A percentile compares a stretch with the other conserved stretches of the same genome.
phyloP scores from a whole-genome alignment of 148 eudicot genomes.

The Heliosperma pusillum region DNA sequence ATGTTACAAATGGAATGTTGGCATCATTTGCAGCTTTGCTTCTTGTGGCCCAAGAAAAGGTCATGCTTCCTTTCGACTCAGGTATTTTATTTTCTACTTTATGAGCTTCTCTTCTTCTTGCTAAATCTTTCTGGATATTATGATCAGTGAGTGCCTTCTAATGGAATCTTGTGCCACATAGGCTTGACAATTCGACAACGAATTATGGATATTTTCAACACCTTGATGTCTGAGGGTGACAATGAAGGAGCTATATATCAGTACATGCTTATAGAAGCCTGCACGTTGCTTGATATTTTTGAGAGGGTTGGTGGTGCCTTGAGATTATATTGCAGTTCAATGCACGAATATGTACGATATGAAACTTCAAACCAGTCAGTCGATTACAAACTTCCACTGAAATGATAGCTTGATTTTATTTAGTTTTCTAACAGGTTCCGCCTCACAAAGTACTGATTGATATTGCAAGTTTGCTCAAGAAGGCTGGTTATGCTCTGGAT shows the following conservation, averaged over 20 bases:
- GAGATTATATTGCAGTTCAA: conserved; percentile 12
- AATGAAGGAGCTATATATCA: not conserved
- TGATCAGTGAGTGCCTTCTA: not conserved
- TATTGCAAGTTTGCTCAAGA: no score
- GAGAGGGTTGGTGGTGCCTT: conserved; percentile 11
- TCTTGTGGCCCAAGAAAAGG: not conserved
- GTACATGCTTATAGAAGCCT: not conserved
- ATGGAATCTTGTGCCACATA: not conserved
- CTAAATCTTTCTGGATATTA: not conserved
- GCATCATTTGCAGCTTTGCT: not conserved
- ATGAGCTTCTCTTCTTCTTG: not conserved
- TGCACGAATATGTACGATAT: conserved; percentile 7
- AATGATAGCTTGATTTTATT: not conserved
- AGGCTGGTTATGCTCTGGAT: not conserved
- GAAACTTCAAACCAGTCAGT: no score
- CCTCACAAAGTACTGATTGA: not conserved
- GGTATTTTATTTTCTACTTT: not conserved
- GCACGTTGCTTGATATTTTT: not conserved
- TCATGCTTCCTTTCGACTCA: not conserved
- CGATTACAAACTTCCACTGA: not conserved
- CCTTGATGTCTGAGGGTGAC: not conserved
- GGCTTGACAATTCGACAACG: no score
- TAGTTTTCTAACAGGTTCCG: not conserved
- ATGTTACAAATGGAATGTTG: not conserved
- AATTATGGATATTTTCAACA: no score